These are phyloP conservation scores for Garcia nutans DNA, from an alignment of 345 rosid species.

Conservation along the genomic window DNA sequence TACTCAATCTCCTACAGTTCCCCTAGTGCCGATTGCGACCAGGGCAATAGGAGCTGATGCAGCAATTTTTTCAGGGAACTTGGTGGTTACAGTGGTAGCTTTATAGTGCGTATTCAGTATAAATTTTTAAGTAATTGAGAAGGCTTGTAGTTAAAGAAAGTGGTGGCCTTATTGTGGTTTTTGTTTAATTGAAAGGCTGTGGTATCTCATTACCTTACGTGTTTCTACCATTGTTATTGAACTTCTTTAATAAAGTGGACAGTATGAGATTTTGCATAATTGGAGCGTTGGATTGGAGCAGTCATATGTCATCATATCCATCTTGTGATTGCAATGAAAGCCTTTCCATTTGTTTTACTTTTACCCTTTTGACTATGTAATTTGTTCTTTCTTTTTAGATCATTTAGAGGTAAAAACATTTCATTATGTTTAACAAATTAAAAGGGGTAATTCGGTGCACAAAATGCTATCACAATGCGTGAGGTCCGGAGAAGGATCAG, in stretches of 20 bases:
- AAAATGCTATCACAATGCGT: too few relatives aligned
- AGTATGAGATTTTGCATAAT: conserved; percentile 47
- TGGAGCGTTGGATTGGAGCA: conserved; percentile 26
- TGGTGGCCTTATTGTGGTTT: conserved; percentile 18
- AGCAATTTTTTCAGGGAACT: conserved; percentile 36
- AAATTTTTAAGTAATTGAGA: conserved; percentile 11
- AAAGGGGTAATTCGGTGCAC: too few relatives aligned
- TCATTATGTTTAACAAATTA: too few relatives aligned
- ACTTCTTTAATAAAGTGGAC: conserved; percentile 38
- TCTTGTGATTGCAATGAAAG: conserved; percentile 22
- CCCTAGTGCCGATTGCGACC: conserved; percentile 72
- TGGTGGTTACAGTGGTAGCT: conserved; percentile 24
- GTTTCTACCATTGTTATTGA: conserved; percentile 11
- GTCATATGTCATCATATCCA: conserved; percentile 24
- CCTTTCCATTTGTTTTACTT: conserved; percentile 22
- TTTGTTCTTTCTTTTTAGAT: neutral
- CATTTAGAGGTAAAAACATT: neutral
- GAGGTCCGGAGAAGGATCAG: too few relatives aligned
- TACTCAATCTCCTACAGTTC: conserved; percentile 82
- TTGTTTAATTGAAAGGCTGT: conserved; percentile 7
- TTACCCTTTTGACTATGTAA: conserved; percentile 21
- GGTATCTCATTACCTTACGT: conserved; percentile 12
- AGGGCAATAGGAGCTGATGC: conserved; percentile 56
- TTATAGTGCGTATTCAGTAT: conserved; percentile 21
- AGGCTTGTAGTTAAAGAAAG: conserved; percentile 44